Conservation (phyloP, 345 rosid genomes). For the Citrus medica region DNA sequence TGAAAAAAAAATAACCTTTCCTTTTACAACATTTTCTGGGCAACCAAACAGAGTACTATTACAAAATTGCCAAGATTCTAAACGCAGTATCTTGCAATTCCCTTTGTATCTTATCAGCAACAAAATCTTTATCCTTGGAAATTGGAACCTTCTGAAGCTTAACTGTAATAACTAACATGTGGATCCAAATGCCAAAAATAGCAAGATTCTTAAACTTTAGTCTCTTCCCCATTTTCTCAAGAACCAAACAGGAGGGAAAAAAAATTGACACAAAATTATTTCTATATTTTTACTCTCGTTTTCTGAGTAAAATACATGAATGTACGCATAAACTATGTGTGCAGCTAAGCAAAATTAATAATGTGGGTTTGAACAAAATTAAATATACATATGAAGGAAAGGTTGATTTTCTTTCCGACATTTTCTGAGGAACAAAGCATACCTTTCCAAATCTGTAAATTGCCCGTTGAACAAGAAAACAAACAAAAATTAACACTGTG, state of each 20-base stretch:
- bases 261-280: too few relatives aligned
- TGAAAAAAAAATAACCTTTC: neutral
- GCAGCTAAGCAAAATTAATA: neutral
- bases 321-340: neutral
- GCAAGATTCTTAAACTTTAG: neutral
- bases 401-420: neutral
- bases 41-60: neutral
- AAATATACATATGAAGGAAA: neutral
- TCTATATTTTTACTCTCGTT: too few relatives aligned
- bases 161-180: neutral
- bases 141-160: neutral
- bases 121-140: neutral
- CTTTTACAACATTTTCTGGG: neutral
- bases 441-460: conserved; percentile 91
- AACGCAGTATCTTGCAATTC: neutral
- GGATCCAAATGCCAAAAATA: neutral
- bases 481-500: conserved; percentile 70
- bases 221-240: neutral
- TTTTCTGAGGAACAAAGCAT: neutral
- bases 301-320: too few relatives aligned
- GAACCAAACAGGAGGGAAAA: neutral
- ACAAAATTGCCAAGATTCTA: neutral
- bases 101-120: neutral
- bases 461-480: conserved; percentile 69
- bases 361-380: neutral